Evolutionary conservation across 1,284 basidiomycete species (phyloP).

Genomic region (Ganoderma resinaceum): DNA sequence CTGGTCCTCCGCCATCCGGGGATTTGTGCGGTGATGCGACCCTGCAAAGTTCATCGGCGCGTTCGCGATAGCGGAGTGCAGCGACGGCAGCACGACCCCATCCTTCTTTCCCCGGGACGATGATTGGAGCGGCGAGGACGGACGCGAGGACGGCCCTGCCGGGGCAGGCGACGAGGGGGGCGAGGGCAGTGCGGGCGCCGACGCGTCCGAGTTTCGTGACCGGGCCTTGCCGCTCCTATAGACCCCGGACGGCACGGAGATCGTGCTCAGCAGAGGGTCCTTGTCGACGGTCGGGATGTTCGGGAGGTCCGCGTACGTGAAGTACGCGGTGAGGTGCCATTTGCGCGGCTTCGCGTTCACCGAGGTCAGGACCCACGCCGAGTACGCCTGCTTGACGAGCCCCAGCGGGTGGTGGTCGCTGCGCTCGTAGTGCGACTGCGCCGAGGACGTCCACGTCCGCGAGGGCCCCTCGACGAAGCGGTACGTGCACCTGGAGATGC

Average conservation of each 20-base stretch:
- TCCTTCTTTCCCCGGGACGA: constrained; percentile 32
- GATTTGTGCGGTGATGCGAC: constrained; percentile 41
- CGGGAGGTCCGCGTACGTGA: constrained; percentile 66
- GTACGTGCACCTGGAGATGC: constrained; percentile 45
- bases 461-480: constrained; percentile 65
- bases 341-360: constrained; percentile 57
- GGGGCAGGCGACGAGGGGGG: constrained; percentile 37
- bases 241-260: constrained; percentile 61
- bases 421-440: constrained; percentile 64
- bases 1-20: constrained; percentile 65
- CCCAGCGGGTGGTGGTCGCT: constrained; percentile 58
- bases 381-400: constrained; percentile 70
- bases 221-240: constrained; percentile 68
- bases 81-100: constrained; percentile 37
- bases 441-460: constrained; percentile 57
- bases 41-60: constrained; percentile 31
- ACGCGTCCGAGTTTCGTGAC: constrained; percentile 49
- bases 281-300: constrained; percentile 64
- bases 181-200: constrained; percentile 35
- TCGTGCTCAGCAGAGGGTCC: constrained; percentile 56
- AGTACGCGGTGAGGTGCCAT: constrained; percentile 71
- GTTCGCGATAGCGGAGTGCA: constrained; percentile 37
- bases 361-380: constrained; percentile 60
- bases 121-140: constrained; percentile 30
- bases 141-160: constrained; percentile 24